Evolutionary conservation across 768 basidiomycete species (phyloP), one percentile per base, ranked within the genome.

Genomic region (Chalciporus sphaerocephalus): DNA sequence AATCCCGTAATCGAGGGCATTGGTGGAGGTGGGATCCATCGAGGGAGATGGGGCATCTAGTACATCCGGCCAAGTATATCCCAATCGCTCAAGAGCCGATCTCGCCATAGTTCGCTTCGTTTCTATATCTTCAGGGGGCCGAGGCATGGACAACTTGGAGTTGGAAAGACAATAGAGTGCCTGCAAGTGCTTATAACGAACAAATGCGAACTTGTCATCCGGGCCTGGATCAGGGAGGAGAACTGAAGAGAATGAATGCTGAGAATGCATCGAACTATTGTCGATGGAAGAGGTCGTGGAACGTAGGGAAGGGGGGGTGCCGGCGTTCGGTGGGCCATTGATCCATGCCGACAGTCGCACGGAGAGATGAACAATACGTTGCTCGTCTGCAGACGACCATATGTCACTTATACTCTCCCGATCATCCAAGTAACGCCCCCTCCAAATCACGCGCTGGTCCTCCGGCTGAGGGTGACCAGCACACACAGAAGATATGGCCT

Each of bases 291-390:
- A 18, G 21, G 38, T 17, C 11, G 33, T 9, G 6, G 4, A 25
- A 36, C 2, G 25, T 13, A n/a, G 21, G 40, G 50, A 52, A 25
- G 47, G 20, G 8, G 54, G 39, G 32, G 58, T 44, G 1, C 62
- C 52, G 23, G 59, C 50, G 30, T 62, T 65, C 11, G 79, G 83
- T 21, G 84, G 83, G 11, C 65, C 50, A 18, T 73, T 66, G 32
- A 74, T 72, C 88, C 88, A 91, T 42, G 83, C 83, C 21, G 83
- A 84, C 18, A 85, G 83, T 58, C 84, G 82, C n/a, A 91, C 87
- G 12, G 86, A 82, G 17, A 91, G 72, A 65, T 89, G 88, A 34
- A 90, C 69, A 45, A 81, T 72, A 34, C 75, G 77, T 20, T 78
- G 73, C 42, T 83, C 83, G 44, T 76, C 75, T 32, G 68, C 63